Conservation (phyloP, 257 asterid genomes). For the Nicotiana noctiflora region DNA sequence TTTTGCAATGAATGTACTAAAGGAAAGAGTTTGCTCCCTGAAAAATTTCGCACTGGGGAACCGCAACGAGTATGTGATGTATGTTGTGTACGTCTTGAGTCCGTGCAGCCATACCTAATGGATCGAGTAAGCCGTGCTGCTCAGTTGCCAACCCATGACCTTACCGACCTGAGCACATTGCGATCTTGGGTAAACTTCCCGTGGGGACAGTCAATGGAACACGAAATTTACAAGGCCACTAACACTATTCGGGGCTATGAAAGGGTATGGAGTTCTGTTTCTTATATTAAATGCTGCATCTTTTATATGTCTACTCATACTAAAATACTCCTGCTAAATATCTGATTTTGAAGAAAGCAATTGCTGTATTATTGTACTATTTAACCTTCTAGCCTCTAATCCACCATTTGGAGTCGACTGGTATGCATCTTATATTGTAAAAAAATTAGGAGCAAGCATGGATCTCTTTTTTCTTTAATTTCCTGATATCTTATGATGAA, state of each 20-base stretch:
- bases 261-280: constrained; percentile 34
- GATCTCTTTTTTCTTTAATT: not conserved
- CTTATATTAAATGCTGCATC: not conserved
- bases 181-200: constrained; percentile 99
- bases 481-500: not conserved
- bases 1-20: constrained; percentile 81
- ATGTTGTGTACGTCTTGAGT: constrained; percentile 81
- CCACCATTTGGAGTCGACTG: not conserved
- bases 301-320: not conserved
- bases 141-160: constrained; percentile 82
- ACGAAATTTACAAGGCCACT: constrained; percentile 93
- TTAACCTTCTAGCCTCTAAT: not conserved
- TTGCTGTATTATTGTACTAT: not conserved
- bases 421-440: not conserved
- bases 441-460: not conserved
- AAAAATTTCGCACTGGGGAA: constrained; percentile 57
- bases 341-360: not conserved
- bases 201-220: constrained; percentile 98
- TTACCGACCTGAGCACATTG: constrained; percentile 92
- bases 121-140: constrained; percentile 88
- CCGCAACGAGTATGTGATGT: constrained; percentile 97
- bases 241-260: constrained; percentile 70
- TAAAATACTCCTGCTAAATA: not conserved
- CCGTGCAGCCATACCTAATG: constrained; percentile 86
- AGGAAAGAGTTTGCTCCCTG: constrained; percentile 91